phyloP scores from a whole-genome alignment of 2,329 filamentous ascomycete genomes.

The Grosmannia penicillata region DNA sequence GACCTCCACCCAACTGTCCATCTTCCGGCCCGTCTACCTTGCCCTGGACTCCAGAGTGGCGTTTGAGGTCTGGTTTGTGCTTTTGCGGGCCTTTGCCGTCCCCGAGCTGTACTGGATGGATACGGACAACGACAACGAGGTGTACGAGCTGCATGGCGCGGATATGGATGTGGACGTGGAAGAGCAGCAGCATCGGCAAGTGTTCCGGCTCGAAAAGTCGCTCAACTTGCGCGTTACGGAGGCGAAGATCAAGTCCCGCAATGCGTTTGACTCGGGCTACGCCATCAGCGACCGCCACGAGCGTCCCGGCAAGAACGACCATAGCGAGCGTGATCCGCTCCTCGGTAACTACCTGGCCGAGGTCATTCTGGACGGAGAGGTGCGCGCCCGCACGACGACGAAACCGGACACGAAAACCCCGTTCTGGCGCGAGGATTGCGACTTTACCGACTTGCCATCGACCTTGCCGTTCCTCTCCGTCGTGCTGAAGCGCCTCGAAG shows the following conservation, averaged over 20 bases:
- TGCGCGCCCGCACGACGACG: conserved; percentile 59
- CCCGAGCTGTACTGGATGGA: conserved; percentile 71
- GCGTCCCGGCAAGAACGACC: conserved; percentile 15
- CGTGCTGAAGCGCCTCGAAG: conserved; percentile 52
- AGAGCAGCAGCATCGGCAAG: conserved; percentile 17
- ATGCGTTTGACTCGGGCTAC: conserved; percentile 7
- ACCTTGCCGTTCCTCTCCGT: conserved; percentile 55
- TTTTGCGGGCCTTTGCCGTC: conserved; percentile 79
- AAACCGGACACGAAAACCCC: conserved; percentile 59
- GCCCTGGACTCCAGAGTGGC: conserved; percentile 73
- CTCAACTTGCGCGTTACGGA: conserved; percentile 44
- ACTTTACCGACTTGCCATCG: conserved; percentile 60
- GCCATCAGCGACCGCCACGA: conserved; percentile 14
- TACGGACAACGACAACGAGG: conserved; percentile 23
- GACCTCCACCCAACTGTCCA: conserved; percentile 54
- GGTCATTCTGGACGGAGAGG: conserved; percentile 65
- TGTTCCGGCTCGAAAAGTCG: conserved; percentile 48
- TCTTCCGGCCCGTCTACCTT: conserved; percentile 79
- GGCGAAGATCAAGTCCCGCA: conserved; percentile 39
- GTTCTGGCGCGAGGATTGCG: conserved; percentile 71
- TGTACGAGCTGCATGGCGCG: conserved; percentile 26
- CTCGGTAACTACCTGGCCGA: conserved; percentile 65
- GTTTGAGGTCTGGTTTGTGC: conserved; percentile 96
- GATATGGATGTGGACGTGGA: conserved; percentile 22
- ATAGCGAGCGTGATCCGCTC: conserved; percentile 25